Evolutionary conservation across 768 basidiomycete species (phyloP).

Genomic region (Russula foetens): DNA sequence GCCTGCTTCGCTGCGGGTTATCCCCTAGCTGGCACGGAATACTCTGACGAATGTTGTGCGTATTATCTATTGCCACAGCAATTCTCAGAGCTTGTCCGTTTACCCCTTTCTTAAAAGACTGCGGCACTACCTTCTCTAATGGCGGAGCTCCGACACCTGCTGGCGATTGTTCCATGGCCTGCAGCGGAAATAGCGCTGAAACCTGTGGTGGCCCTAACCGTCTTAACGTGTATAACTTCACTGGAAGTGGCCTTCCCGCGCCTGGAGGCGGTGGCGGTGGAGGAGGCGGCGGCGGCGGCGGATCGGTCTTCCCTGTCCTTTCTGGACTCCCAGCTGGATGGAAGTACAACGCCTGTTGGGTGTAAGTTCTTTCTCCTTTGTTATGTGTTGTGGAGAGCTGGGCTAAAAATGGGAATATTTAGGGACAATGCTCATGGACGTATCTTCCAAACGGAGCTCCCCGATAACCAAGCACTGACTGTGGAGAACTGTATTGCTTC

Average conservation of each 20-base stretch:
- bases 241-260: constrained; percentile 42
- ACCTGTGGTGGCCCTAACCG: constrained; percentile 68
- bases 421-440: constrained; percentile 59
- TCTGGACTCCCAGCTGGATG: constrained; percentile 8
- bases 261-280: constrained; percentile 25
- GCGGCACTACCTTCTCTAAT: constrained; percentile 39
- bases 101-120: constrained; percentile 43
- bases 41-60: constrained; percentile 45
- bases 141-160: constrained; percentile 39
- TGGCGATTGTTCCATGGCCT: constrained; percentile 60
- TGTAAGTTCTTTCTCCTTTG: constrained; percentile 29
- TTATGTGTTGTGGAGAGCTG: constrained; percentile 21
- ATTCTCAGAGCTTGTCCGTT: neutral
- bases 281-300: constrained; percentile 22
- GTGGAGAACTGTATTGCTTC: constrained; percentile 53
- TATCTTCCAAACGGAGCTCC: constrained; percentile 37
- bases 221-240: constrained; percentile 63
- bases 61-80: neutral
- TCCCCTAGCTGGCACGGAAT: constrained; percentile 34
- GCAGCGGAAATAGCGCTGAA: constrained; percentile 52
- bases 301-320: constrained; percentile 13
- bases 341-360: constrained; percentile 36
- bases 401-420: neutral
- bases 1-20: constrained; percentile 52
- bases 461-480: constrained; percentile 38